A percentile compares a stretch with the other conserved stretches of the same genome.
Conservation (phyloP, 129 eudicot genomes). For the Arctium minus region DNA sequence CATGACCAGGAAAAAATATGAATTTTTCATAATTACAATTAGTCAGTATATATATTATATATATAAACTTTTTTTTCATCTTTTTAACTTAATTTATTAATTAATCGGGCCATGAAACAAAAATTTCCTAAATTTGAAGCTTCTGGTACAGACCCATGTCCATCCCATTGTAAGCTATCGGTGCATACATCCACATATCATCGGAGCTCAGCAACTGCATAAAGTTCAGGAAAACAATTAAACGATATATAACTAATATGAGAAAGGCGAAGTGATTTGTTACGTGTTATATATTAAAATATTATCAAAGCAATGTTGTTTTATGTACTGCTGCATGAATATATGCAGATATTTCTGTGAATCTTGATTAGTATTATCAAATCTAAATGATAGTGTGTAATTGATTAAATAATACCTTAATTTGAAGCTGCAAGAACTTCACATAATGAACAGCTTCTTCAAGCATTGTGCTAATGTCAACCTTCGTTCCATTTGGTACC, state of each 20-base stretch:
- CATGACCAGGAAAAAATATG: conserved; percentile 15
- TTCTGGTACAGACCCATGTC: conserved; percentile 75
- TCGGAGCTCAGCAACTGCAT: conserved; percentile 91
- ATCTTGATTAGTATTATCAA: neutral
- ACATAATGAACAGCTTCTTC: conserved; percentile 98
- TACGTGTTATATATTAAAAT: neutral
- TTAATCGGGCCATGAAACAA: neutral
- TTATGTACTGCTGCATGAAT: neutral
- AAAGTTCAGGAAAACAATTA: neutral
- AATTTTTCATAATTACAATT: conserved; percentile 33
- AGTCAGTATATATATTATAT: conserved; percentile 18
- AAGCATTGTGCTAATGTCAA: conserved; percentile 97
- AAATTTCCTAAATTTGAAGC: conserved; percentile 28
- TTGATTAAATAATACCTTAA: conserved; percentile 50
- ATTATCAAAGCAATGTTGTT: neutral
- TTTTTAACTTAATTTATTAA: conserved; percentile 7
- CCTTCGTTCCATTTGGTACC: conserved; percentile 99
- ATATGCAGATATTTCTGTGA: neutral
- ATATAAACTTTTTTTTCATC: neutral
- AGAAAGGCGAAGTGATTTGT: neutral
- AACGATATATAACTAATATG: neutral
- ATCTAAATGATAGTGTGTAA: neutral
- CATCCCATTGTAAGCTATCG: conserved; percentile 90
- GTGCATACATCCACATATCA: conserved; percentile 98
- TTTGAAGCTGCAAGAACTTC: conserved; percentile 92